phyloP scores from a whole-genome alignment of 192 early-diverging fungal species.

The Coemansia biformis region DNA sequence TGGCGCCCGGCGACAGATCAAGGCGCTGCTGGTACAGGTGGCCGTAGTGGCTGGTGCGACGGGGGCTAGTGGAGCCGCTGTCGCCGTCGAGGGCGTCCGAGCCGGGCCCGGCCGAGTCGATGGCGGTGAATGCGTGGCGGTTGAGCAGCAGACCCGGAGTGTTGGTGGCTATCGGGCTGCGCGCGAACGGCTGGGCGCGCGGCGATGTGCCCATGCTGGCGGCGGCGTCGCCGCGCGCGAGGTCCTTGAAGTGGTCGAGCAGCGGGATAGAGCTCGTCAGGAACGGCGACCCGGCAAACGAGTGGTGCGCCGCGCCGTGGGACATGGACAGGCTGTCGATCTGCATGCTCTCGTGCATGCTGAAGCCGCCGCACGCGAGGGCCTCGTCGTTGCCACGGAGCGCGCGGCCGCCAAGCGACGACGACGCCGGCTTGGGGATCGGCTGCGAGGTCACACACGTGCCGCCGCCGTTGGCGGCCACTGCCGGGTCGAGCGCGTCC shows the following conservation, averaged over 20 bases:
- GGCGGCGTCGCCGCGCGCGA: slow-evolving; percentile 13
- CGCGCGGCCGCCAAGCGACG: slow-evolving; percentile 13
- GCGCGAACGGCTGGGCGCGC: slow-evolving; percentile 29
- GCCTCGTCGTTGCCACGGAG: slow-evolving; percentile 10
- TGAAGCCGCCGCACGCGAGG: slow-evolving; percentile 21
- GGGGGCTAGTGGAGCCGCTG: slow-evolving; percentile 4
- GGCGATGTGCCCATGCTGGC: slow-evolving; percentile 28
- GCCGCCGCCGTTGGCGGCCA: background rate
- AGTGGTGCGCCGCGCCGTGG: slow-evolving; percentile 32
- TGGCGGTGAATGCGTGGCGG: slow-evolving; percentile 41
- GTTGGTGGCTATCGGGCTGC: slow-evolving; percentile 21
- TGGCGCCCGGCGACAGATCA: slow-evolving; percentile 25
- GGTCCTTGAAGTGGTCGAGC: slow-evolving; percentile 40
- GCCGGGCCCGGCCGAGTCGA: slow-evolving; percentile 10
- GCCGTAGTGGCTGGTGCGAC: slow-evolving; percentile 11
- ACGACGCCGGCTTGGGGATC: slow-evolving; percentile 28
- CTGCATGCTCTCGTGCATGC: slow-evolving; percentile 40
- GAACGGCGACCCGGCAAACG: slow-evolving; percentile 41
- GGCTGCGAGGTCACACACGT: slow-evolving; percentile 36
- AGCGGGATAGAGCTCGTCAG: slow-evolving; percentile 43
- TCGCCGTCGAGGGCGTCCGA: slow-evolving; percentile 9
- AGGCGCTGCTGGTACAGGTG: slow-evolving; percentile 19
- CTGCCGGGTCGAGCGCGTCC: too few species aligned
- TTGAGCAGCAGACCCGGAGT: slow-evolving; percentile 23
- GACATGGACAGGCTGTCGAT: slow-evolving; percentile 45